A percentile compares a stretch with the other conserved stretches of the same genome.
Evolutionary conservation across 73 alveolate species (phyloP).

Genomic region (Tetrahymena thermophila): DNA sequence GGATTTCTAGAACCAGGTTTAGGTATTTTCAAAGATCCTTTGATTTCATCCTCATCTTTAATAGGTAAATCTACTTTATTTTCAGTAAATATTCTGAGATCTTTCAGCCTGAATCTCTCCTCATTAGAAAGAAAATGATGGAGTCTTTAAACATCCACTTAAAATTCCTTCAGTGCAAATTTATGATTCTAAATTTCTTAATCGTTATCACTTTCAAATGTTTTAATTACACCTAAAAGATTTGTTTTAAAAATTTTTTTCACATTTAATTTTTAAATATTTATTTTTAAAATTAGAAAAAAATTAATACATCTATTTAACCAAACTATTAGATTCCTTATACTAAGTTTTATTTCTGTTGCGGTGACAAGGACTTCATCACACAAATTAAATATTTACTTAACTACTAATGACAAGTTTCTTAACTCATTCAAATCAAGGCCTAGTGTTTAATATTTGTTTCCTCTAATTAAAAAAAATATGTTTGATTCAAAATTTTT

Average conservation of each 20-base stretch:
- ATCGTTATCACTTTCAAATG: background rate
- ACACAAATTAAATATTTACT: background rate
- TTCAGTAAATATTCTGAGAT: background rate
- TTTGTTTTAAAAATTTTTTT: too few relatives aligned
- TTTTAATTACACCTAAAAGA: background rate
- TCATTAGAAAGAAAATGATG: background rate
- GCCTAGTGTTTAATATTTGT: background rate
- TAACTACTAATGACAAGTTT: background rate
- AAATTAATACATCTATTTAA: background rate
- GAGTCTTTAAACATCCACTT: background rate
- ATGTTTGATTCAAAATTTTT: background rate
- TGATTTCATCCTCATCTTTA: background rate
- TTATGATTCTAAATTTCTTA: background rate
- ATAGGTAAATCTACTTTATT: background rate
- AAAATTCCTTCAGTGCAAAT: background rate
- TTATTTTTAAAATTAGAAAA: background rate
- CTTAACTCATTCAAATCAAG: background rate
- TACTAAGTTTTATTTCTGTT: background rate
- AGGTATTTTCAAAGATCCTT: background rate
- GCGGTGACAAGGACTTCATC: background rate
- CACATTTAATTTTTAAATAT: background rate
- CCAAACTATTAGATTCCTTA: background rate
- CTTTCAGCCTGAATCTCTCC: background rate
- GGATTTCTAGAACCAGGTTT: background rate
- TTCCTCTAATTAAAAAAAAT: background rate